These are phyloP conservation scores for Hypoxylon fuscum DNA, from an alignment of 495 filamentous ascomycete genomes.

Conservation along the genomic window DNA sequence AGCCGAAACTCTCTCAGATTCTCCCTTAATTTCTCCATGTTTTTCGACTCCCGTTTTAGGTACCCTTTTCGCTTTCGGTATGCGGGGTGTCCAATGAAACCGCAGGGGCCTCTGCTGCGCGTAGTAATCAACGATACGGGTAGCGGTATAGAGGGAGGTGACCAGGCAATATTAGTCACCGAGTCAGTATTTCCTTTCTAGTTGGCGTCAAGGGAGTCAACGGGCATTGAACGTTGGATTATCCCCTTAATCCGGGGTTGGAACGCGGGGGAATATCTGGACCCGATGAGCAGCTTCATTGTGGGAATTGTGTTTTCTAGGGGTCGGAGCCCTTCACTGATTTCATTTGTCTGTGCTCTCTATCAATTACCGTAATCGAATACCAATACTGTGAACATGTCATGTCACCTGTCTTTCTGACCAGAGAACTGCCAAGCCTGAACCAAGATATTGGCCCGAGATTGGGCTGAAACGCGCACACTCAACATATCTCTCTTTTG, in stretches of 20 bases:
- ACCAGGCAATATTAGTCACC: conserved; percentile 32
- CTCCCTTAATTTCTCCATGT: conserved; percentile 36
- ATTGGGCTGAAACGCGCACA: conserved; percentile 36
- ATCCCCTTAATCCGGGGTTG: conserved; percentile 25
- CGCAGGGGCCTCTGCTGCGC: conserved; percentile 22
- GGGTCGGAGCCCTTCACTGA: conserved; percentile 20
- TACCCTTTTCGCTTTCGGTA: conserved; percentile 24
- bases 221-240: neutral
- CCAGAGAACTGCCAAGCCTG: conserved; percentile 39
- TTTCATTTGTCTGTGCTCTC: conserved; percentile 37
- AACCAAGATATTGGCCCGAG: conserved; percentile 37
- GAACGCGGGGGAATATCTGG: conserved; percentile 27
- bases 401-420: conserved; percentile 32
- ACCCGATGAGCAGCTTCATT: conserved; percentile 28
- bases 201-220: conserved; percentile 7
- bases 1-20: conserved; percentile 28
- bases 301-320: conserved; percentile 17
- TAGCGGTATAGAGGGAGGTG: conserved; percentile 17
- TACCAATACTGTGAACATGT: conserved; percentile 40
- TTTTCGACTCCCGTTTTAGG: conserved; percentile 4
- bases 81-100: conserved; percentile 35
- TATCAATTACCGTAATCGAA: conserved; percentile 38
- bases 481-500: conserved; percentile 18
- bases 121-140: conserved; percentile 38
- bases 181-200: conserved; percentile 8